phyloP scores from a whole-genome alignment of 106 monocot genomes.

The Allium fistulosum region DNA sequence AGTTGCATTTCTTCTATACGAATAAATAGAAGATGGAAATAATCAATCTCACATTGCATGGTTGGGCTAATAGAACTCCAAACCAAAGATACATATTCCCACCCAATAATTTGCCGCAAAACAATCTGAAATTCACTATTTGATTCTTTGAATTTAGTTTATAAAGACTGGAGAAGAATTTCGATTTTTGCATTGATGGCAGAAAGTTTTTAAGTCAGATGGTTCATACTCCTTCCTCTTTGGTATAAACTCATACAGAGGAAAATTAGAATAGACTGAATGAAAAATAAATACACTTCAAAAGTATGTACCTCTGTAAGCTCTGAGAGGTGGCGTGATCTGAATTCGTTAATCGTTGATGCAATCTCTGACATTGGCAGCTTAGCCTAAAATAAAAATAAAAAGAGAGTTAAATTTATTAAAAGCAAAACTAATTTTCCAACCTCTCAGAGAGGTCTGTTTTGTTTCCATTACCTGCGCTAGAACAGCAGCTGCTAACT shows the following conservation, averaged over 20 bases:
- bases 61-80: too few species aligned
- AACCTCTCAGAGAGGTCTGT: not conserved
- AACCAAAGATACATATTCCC: too few species aligned
- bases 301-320: conserved; percentile 67
- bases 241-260: not conserved
- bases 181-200: not conserved
- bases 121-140: too few species aligned
- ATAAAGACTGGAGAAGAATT: not conserved
- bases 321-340: conserved; percentile 94
- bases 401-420: not conserved
- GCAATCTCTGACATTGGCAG: conserved; percentile 90
- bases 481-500: conserved; percentile 96
- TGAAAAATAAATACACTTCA: not conserved
- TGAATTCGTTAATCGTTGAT: conserved; percentile 88
- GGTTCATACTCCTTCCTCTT: not conserved
- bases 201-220: not conserved
- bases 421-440: not conserved
- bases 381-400: conserved; percentile 44
- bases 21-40: too few species aligned
- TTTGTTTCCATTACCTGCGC: conserved; percentile 64
- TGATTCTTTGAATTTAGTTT: not conserved
- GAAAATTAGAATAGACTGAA: not conserved
- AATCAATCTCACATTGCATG: too few species aligned
- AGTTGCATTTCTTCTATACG: too few species aligned
- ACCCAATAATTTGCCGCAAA: too few species aligned